Evolutionary conservation across 2,329 filamentous ascomycete species (phyloP), one percentile per base, ranked within the genome.

Genomic region (Myriosclerotinia scirpicola): DNA sequence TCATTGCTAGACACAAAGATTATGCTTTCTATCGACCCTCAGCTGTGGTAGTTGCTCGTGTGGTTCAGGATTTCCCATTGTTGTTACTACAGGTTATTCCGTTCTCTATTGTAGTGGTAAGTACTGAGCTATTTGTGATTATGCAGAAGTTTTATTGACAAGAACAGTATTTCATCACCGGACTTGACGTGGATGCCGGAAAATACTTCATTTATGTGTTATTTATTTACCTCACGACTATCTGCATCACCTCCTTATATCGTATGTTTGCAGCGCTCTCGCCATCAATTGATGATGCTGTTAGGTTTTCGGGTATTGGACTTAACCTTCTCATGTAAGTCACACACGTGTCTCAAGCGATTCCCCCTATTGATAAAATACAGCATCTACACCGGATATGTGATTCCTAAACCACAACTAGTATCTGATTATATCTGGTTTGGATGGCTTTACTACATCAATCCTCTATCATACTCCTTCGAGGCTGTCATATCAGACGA

Each of bases 21-120:
- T 90, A 89, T 73, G 87, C 87, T 0, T 90, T 90, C 76, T 90
- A 90, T 73, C 82, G 86, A n/a, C 88, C 88, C 0, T 87, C 86
- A 46, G 87, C 88, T 48, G 86, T 90, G 58, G 81, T 80, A 5
- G 80, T 90, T 66, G 87, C 86, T n/a, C 81, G 87, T 66, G 84
- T 89, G 2, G 75, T 90, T 5, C 82, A 86, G 34, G 88, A 90
- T 73, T 78, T 90, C 42, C 87, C 87, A 0, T 78, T 88, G 8
- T 78, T 90, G 34, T 76, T 87, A 30, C 76, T 81, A 5, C 85
- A 88, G 77, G 83, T 86, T 54, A 77, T 85, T 20, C 79, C 87
- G 2, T 90, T 90, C 72, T 80, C 81, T 3, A 78, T 90, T 59
- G 83, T 89, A 72, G n/a, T 65, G 30, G 63, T 65, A 59, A 12